A percentile compares a stretch with the other conserved stretches of the same genome.
Evolutionary conservation across 305 asterid species (phyloP).

Genomic region (Stenogyne calaminthoides): DNA sequence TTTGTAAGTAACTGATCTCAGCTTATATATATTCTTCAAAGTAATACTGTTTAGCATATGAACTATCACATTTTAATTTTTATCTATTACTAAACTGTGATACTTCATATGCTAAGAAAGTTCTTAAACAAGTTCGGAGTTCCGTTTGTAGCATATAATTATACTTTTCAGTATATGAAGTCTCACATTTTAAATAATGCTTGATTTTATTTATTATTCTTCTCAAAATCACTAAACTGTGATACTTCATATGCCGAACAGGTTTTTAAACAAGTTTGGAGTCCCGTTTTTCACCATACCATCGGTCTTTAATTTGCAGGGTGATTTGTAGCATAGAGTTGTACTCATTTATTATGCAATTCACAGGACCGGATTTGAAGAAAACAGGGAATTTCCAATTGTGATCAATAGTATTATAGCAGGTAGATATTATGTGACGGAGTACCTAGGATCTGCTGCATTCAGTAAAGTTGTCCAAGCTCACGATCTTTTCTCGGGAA

Average conservation of each 20-base stretch:
- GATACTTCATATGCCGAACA: not conserved
- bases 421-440: constrained; percentile 75
- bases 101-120: not conserved
- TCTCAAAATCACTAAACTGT: not conserved
- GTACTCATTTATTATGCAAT: constrained; percentile 56
- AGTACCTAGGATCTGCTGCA: constrained; percentile 93
- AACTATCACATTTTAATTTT: not conserved
- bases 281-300: constrained; percentile 6
- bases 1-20: constrained; percentile 30
- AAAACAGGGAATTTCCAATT: constrained; percentile 83
- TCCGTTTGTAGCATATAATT: constrained; percentile 45
- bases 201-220: not conserved
- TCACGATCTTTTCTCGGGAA: constrained; percentile 71
- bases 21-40: not conserved
- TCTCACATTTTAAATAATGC: not conserved
- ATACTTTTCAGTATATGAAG: constrained; percentile 30
- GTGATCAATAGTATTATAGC: constrained; percentile 75
- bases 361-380: constrained; percentile 97
- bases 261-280: constrained; percentile 1
- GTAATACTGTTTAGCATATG: not conserved
- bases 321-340: constrained; percentile 50
- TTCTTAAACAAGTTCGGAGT: not conserved
- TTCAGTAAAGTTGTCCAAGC: constrained; percentile 97
- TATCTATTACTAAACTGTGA: not conserved
- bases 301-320: constrained; percentile 39